Percentiles rank a stretch among this genome's conserved stretches.
Conservation (phyloP, 2,329 filamentous ascomycete genomes). For the Dactylellina parvicollis region DNA sequence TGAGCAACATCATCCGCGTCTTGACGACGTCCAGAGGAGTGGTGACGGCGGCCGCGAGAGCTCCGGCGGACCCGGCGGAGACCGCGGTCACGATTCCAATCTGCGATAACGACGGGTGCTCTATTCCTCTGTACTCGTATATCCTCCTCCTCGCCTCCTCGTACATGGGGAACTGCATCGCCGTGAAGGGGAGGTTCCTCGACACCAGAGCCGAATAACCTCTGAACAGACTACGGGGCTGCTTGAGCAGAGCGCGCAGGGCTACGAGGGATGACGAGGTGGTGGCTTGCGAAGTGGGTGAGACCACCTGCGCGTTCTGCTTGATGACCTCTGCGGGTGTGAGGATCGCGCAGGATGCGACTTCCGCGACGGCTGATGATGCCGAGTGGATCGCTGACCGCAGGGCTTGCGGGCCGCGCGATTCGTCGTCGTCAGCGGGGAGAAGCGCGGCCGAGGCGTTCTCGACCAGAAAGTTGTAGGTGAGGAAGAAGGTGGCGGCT, state of each 20-base stretch:
- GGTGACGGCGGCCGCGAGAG: slow-evolving; percentile 79
- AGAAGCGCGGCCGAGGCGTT: slow-evolving; percentile 64
- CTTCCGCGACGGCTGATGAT: slow-evolving; percentile 80
- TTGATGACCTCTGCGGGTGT: slow-evolving; percentile 92
- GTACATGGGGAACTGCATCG: slow-evolving; percentile 87
- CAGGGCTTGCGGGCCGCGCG: slow-evolving; percentile 66
- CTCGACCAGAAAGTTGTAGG: slow-evolving; percentile 77
- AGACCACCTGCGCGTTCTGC: slow-evolving; percentile 89
- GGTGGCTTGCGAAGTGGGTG: slow-evolving; percentile 62
- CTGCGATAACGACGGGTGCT: slow-evolving; percentile 59
- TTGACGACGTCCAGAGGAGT: slow-evolving; percentile 91
- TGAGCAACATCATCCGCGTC: slow-evolving; percentile 84
- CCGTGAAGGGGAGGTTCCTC: slow-evolving; percentile 86
- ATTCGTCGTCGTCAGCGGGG: slow-evolving; percentile 14
- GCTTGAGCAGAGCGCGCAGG: slow-evolving; percentile 66
- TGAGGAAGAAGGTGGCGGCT: slow-evolving; percentile 89
- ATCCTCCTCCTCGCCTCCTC: slow-evolving; percentile 73
- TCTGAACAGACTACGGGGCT: slow-evolving; percentile 69
- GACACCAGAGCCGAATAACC: slow-evolving; percentile 85
- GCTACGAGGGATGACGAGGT: slow-evolving; percentile 67
- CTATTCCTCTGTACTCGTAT: slow-evolving; percentile 59
- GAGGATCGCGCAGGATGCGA: slow-evolving; percentile 84
- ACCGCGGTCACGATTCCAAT: slow-evolving; percentile 75
- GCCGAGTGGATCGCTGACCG: slow-evolving; percentile 75
- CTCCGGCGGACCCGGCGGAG: slow-evolving; percentile 78